These are phyloP conservation scores for Pseudocercospora crystallina DNA, from an alignment of 2,329 filamentous ascomycete genomes.

Conservation along the genomic window DNA sequence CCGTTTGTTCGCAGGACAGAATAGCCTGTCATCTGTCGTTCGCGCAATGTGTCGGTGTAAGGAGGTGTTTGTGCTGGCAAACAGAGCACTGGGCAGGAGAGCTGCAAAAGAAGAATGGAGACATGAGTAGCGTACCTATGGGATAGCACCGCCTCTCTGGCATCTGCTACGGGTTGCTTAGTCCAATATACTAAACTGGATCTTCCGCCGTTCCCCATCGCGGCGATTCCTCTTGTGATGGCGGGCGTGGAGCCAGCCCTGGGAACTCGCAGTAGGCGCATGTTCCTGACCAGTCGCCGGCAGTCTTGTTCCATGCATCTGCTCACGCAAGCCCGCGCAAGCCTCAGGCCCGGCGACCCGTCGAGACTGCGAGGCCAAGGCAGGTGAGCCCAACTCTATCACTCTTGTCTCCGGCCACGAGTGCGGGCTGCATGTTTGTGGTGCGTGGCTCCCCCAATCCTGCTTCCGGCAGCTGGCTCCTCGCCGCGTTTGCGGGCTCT, in stretches of 20 bases:
- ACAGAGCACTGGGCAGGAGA: too few relatives aligned
- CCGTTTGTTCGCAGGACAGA: too few relatives aligned
- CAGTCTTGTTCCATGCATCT: conserved; percentile 5
- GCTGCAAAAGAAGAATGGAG: too few relatives aligned
- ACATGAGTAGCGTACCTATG: conserved; percentile 2
- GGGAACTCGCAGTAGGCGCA: neutral
- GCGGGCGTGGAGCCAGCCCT: too few relatives aligned
- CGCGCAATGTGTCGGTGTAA: too few relatives aligned
- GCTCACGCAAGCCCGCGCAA: conserved; percentile 2
- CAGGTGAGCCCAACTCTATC: conserved; percentile 3
- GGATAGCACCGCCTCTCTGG: conserved; percentile 8
- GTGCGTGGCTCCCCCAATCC: neutral
- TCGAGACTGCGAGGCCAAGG: neutral
- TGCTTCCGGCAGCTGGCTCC: neutral
- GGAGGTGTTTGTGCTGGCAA: too few relatives aligned
- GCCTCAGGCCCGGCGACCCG: neutral
- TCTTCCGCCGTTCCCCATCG: conserved; percentile 7
- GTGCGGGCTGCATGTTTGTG: too few relatives aligned
- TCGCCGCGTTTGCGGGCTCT: neutral
- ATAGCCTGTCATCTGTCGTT: too few relatives aligned
- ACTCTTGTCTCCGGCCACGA: too few relatives aligned
- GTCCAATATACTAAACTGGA: conserved; percentile 8
- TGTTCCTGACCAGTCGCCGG: conserved; percentile 11
- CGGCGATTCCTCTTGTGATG: too few relatives aligned
- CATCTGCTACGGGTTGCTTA: neutral